Base-by-base conservation (phyloP, 768 basidiomycete genomes). In the Leccinum ochraceum region DNA sequence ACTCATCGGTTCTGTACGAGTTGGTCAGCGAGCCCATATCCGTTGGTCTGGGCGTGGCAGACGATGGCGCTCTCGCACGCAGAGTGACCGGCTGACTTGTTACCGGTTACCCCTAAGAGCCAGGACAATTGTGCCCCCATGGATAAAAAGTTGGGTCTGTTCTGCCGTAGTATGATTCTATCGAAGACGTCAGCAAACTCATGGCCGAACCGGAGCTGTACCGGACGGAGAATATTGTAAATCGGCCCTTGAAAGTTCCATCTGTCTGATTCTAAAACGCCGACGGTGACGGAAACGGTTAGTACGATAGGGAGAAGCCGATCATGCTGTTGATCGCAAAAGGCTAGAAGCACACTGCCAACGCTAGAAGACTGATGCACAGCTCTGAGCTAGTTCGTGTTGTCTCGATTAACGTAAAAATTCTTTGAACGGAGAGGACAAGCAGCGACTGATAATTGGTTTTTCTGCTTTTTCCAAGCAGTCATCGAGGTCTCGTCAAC, bases 241-340 rank as follows among this genome's bases (percentile, higher is more conserved):
- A 78, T 76, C 28, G 49, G 30, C 46, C 28, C 55, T 30, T 30
- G 30, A 7, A 20, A 20, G 17, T 42, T 59, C 44, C 17, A 50
- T 46, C 55, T 16, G 28, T 22, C 37, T 1, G 48, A 22, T 14
- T 2, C 60, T 60, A 32, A 64, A 13, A 37, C 17, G 16, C 22
- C 13, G 32, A 13, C 4, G 34, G 34, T 36, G 34, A 36, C 34
- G 24, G 36, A 26, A 39, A 46, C 16, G 60, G 2, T 57, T 26
- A 87, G 85, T 87, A 86, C 84, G 83, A 87, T 61, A 73, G 76
- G 54, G 81, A 83, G 64, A 84, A 78, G 63, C 54, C 85, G 14
- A 73, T 79, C 2, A 77, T 81, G 48, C 48, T 76, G 9, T 71
- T 77, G 62, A 80, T 76, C 26, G 77, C 77, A 5, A 62, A 68